Evolutionary conservation across 1,284 basidiomycete species (phyloP).

Genomic region (Ustilago shanxiensis): DNA sequence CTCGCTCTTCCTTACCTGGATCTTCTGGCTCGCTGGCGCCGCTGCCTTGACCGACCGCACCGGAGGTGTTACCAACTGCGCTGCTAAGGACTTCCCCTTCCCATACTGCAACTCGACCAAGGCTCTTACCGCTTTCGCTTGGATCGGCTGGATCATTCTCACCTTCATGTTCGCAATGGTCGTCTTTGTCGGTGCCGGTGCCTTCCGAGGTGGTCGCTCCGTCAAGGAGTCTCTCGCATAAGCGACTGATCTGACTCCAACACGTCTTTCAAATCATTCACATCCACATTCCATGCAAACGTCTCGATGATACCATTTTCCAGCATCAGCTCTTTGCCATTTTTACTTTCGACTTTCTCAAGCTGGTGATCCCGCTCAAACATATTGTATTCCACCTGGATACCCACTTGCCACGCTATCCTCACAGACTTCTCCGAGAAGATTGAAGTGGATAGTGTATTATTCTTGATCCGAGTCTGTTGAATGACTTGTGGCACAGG

Average conservation of each 20-base stretch:
- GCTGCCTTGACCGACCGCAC: constrained; percentile 62
- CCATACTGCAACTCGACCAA: constrained; percentile 64
- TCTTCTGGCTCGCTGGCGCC: constrained; percentile 66
- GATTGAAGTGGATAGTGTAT: background rate
- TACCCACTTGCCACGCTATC: background rate
- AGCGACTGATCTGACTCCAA: background rate
- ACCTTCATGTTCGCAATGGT: constrained; percentile 63
- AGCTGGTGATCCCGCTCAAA: background rate
- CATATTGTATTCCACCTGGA: background rate
- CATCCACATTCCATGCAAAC: constrained; percentile 1
- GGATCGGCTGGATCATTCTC: constrained; percentile 66
- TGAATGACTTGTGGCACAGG: background rate
- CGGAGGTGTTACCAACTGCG: constrained; percentile 43
- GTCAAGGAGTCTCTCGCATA: constrained; percentile 66
- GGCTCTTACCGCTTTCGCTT: constrained; percentile 67
- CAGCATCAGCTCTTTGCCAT: background rate
- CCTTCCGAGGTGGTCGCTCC: constrained; percentile 68
- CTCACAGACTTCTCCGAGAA: background rate
- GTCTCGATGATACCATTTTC: constrained; percentile 38
- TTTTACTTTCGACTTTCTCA: constrained; percentile 4
- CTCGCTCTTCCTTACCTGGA: constrained; percentile 62
- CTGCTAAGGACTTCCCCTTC: constrained; percentile 30
- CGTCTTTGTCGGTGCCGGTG: constrained; percentile 58
- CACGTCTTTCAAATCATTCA: background rate
- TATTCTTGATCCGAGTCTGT: background rate